Evolutionary conservation across 2,329 filamentous ascomycete genomes (phyloP).

Genomic region (Mollisia scopiformis): DNA sequence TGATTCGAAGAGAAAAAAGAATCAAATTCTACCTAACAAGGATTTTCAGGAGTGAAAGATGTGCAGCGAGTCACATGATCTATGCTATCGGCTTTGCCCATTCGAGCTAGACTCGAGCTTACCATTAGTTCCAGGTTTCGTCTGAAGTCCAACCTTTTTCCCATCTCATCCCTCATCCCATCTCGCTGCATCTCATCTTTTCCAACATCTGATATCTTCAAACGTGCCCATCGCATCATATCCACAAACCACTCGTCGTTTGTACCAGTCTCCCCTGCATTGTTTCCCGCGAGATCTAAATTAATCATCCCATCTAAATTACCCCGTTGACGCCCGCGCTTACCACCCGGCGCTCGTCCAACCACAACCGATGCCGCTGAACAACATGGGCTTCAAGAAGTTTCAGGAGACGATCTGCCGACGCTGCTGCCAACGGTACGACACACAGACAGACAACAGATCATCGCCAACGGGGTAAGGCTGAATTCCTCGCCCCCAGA

Average conservation of each 20-base stretch:
- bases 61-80: too few relatives aligned
- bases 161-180: background rate
- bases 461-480: background rate
- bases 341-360: background rate
- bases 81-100: too few relatives aligned
- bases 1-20: too few relatives aligned
- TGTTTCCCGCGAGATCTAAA: background rate
- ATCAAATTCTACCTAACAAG: too few relatives aligned
- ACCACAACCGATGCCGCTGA: background rate
- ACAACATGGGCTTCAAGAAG: background rate
- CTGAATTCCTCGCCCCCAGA: slow-evolving; percentile 7
- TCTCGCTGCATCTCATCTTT: background rate
- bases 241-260: background rate
- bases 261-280: background rate
- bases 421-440: background rate
- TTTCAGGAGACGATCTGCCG: slow-evolving; percentile 3
- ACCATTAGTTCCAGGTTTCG: too few relatives aligned
- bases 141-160: background rate
- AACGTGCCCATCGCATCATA: background rate
- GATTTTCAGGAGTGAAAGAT: too few relatives aligned
- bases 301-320: background rate
- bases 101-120: too few relatives aligned
- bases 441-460: background rate
- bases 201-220: background rate
- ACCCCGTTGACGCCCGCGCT: background rate